These are phyloP conservation scores for Tothia fuscella DNA, from an alignment of 2,329 filamentous ascomycete genomes.

Conservation along the genomic window DNA sequence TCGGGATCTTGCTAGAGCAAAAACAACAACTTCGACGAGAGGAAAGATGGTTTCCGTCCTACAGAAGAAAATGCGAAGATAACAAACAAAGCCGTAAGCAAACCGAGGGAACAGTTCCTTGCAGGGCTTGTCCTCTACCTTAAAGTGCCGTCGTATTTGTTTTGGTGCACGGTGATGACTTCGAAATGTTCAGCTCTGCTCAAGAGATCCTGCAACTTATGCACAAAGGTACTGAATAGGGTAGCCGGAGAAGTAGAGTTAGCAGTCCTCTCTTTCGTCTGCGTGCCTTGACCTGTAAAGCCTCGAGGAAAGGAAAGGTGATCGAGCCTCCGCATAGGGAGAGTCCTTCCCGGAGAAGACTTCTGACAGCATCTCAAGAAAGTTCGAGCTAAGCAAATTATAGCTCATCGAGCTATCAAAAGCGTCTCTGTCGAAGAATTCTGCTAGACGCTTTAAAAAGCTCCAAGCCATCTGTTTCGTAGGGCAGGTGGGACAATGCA, in stretches of 20 bases:
- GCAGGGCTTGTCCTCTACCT: too few species aligned
- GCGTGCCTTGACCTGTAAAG: conserved; percentile 69
- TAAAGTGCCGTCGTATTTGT: conserved; percentile 76
- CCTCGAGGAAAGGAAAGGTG: conserved; percentile 75
- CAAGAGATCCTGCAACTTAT: conserved; percentile 89
- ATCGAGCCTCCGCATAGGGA: conserved; percentile 50
- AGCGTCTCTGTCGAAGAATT: conserved; percentile 79
- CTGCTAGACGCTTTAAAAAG: conserved; percentile 66
- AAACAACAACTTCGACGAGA: too few species aligned
- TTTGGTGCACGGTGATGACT: conserved; percentile 88
- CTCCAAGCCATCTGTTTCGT: conserved; percentile 44
- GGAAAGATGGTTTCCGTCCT: too few species aligned
- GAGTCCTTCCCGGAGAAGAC: conserved; percentile 63
- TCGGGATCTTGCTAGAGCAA: too few species aligned
- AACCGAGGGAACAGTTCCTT: too few species aligned
- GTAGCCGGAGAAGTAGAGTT: conserved; percentile 61
- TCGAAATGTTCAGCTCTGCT: conserved; percentile 98
- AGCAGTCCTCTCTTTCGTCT: conserved; percentile 49
- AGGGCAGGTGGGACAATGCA: too few species aligned
- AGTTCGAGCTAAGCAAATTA: conserved; percentile 79
- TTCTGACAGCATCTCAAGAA: conserved; percentile 72
- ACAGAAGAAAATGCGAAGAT: too few species aligned
- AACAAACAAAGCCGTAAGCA: too few species aligned
- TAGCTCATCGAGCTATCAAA: conserved; percentile 91
- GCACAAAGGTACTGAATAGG: conserved; percentile 79